A percentile compares a stretch with the other conserved stretches of the same genome.
Evolutionary conservation across 805 yeast genomes (phyloP).

Genomic region (Saccharomycopsis babjevae): DNA sequence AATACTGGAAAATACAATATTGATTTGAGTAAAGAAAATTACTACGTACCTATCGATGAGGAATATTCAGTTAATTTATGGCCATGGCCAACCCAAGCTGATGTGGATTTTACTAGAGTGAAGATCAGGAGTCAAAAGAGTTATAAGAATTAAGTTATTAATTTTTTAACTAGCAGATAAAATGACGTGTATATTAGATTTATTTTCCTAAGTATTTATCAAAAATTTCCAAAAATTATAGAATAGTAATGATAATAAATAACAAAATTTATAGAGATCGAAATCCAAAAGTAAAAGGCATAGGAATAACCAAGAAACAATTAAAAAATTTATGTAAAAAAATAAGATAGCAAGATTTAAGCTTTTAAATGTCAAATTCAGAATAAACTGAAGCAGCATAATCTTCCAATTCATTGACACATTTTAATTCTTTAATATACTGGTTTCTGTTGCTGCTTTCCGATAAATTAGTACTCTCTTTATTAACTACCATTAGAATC

Average conservation of each 20-base stretch:
- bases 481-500: slow-evolving; percentile 55
- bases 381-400: slow-evolving; percentile 86
- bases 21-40: background rate
- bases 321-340: background rate
- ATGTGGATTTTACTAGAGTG: background rate
- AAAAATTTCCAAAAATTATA: background rate
- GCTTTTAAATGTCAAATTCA: slow-evolving; percentile 36
- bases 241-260: background rate
- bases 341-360: background rate
- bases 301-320: no score
- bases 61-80: slow-evolving; percentile 10
- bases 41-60: slow-evolving; percentile 5
- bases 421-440: slow-evolving; percentile 37
- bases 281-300: background rate
- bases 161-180: background rate
- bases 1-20: background rate
- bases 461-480: slow-evolving; percentile 50
- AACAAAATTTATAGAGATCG: background rate
- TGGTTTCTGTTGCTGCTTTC: slow-evolving; percentile 35
- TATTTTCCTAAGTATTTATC: background rate
- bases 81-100: slow-evolving; percentile 18
- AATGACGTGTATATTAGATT: background rate
- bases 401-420: slow-evolving; percentile 62
- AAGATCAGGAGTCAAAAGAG: background rate
- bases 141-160: background rate